Conservation (phyloP, 2,329 filamentous ascomycete genomes). For the Myriosclerotinia curreyana region DNA sequence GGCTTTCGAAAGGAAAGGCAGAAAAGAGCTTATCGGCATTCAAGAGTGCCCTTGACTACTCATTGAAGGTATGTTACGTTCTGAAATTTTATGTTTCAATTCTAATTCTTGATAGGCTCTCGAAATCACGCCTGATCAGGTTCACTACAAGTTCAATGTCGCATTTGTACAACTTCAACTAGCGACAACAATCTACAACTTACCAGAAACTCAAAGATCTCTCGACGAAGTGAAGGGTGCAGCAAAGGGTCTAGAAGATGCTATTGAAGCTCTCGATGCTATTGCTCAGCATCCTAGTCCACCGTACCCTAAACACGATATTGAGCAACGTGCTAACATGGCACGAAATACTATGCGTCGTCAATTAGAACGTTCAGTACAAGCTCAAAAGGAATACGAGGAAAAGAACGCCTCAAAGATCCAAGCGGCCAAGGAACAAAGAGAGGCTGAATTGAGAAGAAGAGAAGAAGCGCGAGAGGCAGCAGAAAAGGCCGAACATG, state of each 20-base stretch:
- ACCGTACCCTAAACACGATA: slow-evolving; percentile 84
- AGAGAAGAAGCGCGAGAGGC: slow-evolving; percentile 74
- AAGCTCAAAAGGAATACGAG: slow-evolving; percentile 86
- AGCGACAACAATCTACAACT: slow-evolving; percentile 71
- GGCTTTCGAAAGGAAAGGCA: slow-evolving; percentile 63
- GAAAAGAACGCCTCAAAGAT: slow-evolving; percentile 88
- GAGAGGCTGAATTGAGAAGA: slow-evolving; percentile 74
- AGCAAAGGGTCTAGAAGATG: slow-evolving; percentile 75
- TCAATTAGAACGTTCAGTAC: slow-evolving; percentile 81
- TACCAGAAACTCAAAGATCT: slow-evolving; percentile 74
- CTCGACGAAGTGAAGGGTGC: slow-evolving; percentile 79
- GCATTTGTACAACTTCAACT: slow-evolving; percentile 97
- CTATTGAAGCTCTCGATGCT: slow-evolving; percentile 69
- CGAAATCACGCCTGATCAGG: slow-evolving; percentile 73
- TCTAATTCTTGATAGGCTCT: slow-evolving; percentile 58
- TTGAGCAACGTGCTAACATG: slow-evolving; percentile 97
- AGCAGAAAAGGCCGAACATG: slow-evolving; percentile 65
- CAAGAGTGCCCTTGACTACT: slow-evolving; percentile 61
- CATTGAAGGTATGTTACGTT: slow-evolving; percentile 53
- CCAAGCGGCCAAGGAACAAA: slow-evolving; percentile 71
- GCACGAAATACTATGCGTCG: slow-evolving; percentile 90
- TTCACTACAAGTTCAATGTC: slow-evolving; percentile 95
- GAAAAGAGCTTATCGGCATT: slow-evolving; percentile 61
- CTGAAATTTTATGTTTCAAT: slow-evolving; percentile 8
- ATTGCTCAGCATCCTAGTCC: slow-evolving; percentile 63